These are phyloP conservation scores for Globisporangium apiculatum DNA, from an alignment of 352 stramenopile species.

Conservation along the genomic window DNA sequence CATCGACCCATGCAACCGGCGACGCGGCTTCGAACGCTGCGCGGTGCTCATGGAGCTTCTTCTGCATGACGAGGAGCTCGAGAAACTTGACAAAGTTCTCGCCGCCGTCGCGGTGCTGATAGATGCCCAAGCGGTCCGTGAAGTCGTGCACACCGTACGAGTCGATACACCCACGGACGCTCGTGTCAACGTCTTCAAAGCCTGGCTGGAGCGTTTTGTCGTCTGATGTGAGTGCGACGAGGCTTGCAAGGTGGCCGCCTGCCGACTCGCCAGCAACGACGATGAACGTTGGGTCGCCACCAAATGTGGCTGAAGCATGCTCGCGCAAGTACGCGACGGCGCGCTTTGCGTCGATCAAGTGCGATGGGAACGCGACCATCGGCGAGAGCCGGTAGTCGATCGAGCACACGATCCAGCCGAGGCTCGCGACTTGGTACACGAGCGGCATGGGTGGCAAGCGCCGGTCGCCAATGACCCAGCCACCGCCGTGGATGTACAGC, in stretches of 20 bases:
- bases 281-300: slow-evolving; percentile 58
- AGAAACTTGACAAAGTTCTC: slow-evolving; percentile 59
- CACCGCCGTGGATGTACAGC: slow-evolving; percentile 76
- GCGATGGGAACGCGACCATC: slow-evolving; percentile 54
- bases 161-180: slow-evolving; percentile 60
- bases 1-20: slow-evolving; percentile 44
- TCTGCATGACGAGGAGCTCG: slow-evolving; percentile 66
- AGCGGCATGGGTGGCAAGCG: slow-evolving; percentile 37
- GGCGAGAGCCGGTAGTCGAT: slow-evolving; percentile 74
- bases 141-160: slow-evolving; percentile 76
- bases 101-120: slow-evolving; percentile 47
- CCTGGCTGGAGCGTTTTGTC: slow-evolving; percentile 66
- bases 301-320: slow-evolving; percentile 32
- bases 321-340: slow-evolving; percentile 59
- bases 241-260: slow-evolving; percentile 58
- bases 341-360: slow-evolving; percentile 66
- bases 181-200: slow-evolving; percentile 76
- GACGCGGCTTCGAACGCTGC: slow-evolving; percentile 53
- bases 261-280: slow-evolving; percentile 65
- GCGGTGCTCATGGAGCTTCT: slow-evolving; percentile 32
- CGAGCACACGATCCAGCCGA: slow-evolving; percentile 65
- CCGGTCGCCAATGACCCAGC: slow-evolving; percentile 58
- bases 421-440: slow-evolving; percentile 49
- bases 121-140: slow-evolving; percentile 58
- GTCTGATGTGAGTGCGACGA: slow-evolving; percentile 53